These are phyloP conservation scores for Fusarium acutatum DNA, from an alignment of 2,329 filamentous ascomycete genomes.

Conservation along the genomic window DNA sequence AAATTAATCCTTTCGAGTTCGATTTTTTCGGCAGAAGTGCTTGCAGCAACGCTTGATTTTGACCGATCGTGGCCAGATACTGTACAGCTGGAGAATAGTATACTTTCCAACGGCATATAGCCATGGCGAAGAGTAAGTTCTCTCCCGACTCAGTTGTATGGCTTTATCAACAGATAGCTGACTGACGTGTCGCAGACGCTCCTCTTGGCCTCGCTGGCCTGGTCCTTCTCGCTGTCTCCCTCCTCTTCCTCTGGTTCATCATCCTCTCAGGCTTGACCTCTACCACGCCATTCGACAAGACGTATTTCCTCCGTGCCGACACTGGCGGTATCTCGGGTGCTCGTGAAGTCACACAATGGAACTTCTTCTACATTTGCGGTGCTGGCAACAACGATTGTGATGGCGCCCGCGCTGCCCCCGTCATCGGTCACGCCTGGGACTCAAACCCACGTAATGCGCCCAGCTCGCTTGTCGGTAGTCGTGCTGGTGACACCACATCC, in stretches of 20 bases:
- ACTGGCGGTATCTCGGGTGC: constrained; percentile 78
- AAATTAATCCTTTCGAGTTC: constrained; percentile 14
- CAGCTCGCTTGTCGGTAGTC: constrained; percentile 55
- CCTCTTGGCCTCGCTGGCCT: constrained; percentile 54
- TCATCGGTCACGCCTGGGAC: constrained; percentile 77
- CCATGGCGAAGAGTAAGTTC: constrained; percentile 39
- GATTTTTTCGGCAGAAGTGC: neutral
- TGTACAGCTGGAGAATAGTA: neutral
- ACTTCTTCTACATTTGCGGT: constrained; percentile 86
- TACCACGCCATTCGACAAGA: constrained; percentile 69
- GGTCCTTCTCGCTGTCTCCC: constrained; percentile 59
- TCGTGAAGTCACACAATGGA: constrained; percentile 79
- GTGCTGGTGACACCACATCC: constrained; percentile 65
- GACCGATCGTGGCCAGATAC: neutral
- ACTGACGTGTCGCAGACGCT: constrained; percentile 46
- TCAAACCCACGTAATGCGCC: constrained; percentile 56
- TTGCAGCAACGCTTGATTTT: neutral
- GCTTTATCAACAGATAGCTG: neutral
- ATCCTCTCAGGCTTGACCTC: constrained; percentile 64
- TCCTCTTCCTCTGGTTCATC: constrained; percentile 66
- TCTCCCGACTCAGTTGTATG: neutral
- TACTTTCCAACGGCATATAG: neutral
- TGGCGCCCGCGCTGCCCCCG: constrained; percentile 65
- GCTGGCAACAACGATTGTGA: constrained; percentile 72
- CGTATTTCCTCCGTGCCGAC: constrained; percentile 86